These are phyloP conservation scores for Punica granatum DNA, from an alignment of 345 rosid species.

Conservation along the genomic window DNA sequence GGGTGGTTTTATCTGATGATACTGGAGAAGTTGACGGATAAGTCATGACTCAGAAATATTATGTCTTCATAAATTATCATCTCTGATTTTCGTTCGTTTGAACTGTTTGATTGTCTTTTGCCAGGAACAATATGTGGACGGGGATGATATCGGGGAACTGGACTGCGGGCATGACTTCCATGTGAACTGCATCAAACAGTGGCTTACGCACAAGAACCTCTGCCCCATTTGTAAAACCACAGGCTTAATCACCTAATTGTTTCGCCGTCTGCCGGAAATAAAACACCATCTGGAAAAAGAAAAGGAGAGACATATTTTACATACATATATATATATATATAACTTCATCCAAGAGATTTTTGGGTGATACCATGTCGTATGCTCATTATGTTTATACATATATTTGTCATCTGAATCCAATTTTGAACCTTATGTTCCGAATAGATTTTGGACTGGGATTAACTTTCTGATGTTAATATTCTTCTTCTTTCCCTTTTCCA, in stretches of 20 bases:
- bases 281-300: neutral
- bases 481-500: neutral
- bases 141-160: neutral
- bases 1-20: neutral
- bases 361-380: neutral
- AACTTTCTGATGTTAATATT: neutral
- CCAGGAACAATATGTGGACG: slow-evolving; percentile 5
- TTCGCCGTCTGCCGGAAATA: neutral
- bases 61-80: neutral
- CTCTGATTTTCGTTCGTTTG: neutral
- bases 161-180: slow-evolving; percentile 8
- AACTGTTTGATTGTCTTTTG: neutral
- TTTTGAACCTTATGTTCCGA: neutral
- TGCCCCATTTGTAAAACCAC: slow-evolving; percentile 7
- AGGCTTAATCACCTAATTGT: neutral
- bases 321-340: neutral
- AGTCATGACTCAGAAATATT: neutral
- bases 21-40: neutral
- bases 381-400: neutral
- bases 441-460: neutral
- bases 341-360: neutral
- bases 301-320: neutral
- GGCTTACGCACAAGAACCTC: slow-evolving; percentile 8
- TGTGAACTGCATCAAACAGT: slow-evolving; percentile 7
- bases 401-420: neutral